A percentile compares a stretch with the other conserved stretches of the same genome.
Conservation (phyloP, 306 rosid species). For the Echinosophora koreensis region DNA sequence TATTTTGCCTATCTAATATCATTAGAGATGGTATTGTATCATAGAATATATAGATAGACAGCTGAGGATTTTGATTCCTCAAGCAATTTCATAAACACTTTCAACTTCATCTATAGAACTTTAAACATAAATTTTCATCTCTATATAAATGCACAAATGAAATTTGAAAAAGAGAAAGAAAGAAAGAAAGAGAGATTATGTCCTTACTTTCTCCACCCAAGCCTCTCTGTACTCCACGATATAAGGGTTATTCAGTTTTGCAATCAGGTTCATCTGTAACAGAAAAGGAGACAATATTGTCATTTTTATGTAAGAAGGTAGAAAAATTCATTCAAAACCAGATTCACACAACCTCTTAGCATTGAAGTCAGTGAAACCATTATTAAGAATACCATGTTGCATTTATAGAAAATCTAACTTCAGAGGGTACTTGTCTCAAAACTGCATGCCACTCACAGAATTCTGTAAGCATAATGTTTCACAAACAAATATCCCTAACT, state of each 20-base stretch:
- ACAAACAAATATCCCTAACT: slow-evolving; percentile 14
- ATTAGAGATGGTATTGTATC: too few species aligned
- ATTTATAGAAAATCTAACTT: slow-evolving; percentile 23
- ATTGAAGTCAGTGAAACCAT: background rate
- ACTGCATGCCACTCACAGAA: slow-evolving; percentile 6
- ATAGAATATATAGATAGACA: too few species aligned
- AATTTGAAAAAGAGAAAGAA: too few species aligned
- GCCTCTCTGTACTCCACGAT: slow-evolving; percentile 95
- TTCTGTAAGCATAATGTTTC: slow-evolving; percentile 17
- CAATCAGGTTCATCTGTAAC: slow-evolving; percentile 87
- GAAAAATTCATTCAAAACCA: slow-evolving; percentile 17
- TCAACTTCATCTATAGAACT: too few species aligned
- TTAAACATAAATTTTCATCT: too few species aligned
- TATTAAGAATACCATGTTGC: background rate
- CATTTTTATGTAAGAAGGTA: slow-evolving; percentile 17
- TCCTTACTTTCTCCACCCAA: slow-evolving; percentile 94
- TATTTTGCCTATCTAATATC: too few species aligned
- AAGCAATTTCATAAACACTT: too few species aligned
- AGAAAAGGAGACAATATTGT: slow-evolving; percentile 38
- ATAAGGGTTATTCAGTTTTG: slow-evolving; percentile 84
- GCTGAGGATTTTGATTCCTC: too few species aligned
- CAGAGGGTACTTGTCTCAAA: slow-evolving; percentile 7
- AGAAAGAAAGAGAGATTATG: too few species aligned
- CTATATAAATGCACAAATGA: too few species aligned
- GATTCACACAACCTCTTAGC: slow-evolving; percentile 23